A percentile compares a stretch with the other conserved stretches of the same genome.
phyloP scores from a whole-genome alignment of 176 grass and related monocot species.

The Oryza coarctata region DNA sequence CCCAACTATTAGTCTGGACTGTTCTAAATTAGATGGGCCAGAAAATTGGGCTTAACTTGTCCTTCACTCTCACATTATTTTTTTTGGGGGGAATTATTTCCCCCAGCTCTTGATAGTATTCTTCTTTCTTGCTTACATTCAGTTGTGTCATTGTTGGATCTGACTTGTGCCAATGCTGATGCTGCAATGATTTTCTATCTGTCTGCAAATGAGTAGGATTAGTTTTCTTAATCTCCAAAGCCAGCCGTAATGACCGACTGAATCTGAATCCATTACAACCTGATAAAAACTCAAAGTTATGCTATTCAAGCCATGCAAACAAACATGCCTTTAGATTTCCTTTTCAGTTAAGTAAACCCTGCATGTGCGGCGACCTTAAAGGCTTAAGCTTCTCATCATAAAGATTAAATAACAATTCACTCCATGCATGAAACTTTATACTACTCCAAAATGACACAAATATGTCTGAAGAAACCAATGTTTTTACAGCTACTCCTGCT shows the following conservation, averaged over 20 bases:
- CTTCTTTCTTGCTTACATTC: not conserved
- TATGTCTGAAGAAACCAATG: not conserved
- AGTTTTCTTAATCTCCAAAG: not conserved
- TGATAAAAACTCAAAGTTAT: not conserved
- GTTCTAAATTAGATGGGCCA: not conserved
- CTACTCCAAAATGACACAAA: too few species aligned
- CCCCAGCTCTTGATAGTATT: not conserved
- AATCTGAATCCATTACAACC: not conserved
- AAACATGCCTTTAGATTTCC: not conserved
- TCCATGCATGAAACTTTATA: not conserved
- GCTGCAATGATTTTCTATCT: not conserved
- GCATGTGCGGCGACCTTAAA: not conserved
- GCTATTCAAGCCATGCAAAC: not conserved
- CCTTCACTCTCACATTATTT: too few species aligned
- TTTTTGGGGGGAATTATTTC: too few species aligned
- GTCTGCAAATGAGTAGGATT: not conserved
- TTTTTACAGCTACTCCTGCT: not conserved
- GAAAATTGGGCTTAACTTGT: not conserved
- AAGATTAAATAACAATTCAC: not conserved
- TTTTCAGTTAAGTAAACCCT: not conserved
- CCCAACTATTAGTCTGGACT: not conserved
- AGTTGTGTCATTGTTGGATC: not conserved
- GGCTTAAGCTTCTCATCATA: not conserved
- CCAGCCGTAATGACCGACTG: not conserved
- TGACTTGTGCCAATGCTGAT: not conserved